Evolutionary conservation across 441 rosid species (phyloP), one percentile per base, ranked within the genome.

Genomic region (Sinapis alba): DNA sequence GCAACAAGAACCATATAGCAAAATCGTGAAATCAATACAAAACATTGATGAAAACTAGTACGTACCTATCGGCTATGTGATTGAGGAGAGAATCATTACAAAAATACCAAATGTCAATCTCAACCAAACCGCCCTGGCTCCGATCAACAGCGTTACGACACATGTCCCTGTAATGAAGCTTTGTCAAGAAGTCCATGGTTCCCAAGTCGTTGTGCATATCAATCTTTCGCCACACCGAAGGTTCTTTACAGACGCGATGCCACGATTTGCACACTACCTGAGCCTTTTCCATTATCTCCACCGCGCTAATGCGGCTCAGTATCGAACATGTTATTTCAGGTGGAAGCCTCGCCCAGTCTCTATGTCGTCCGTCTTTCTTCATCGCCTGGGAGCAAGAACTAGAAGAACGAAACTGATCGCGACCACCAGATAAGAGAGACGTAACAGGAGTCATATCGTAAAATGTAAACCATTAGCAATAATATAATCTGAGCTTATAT

Each of bases 71-170:
- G 1, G 87, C 80, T 28, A 89, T 84, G 76, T 89, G 73, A 0
- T 9, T 0, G 51, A 92, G 87, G 68, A 90, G 86, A 3, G 65
- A 67, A 65, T 86, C 84, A 18, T 65, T 73, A 18, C 84, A 82
- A 23, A 85, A 82, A n/a, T 59, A 0, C 73, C 78, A 82, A 27
- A 90, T 54, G 6, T 62, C 67, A 61, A 90, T 77, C 7, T 74
- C 78, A 1, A 79, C 20, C 80, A 85, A 67, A 1, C 54, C 77
- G 7, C 92, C 93, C 1, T 62, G 50, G 75, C 93, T 86, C 7
- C 78, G 83, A 65, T 88, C 90, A 30, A 90, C 78, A 4, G 96
- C 96, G 19, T 75, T 41, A 58, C 80, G 65, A 43, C 86, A 92
- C 77, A 87, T 73, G 38, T 5, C 43, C 1, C 13, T 81, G n/a